Evolutionary conservation across 2,329 filamentous ascomycete species (phyloP).

Genomic region (Aureobasidium sp.): DNA sequence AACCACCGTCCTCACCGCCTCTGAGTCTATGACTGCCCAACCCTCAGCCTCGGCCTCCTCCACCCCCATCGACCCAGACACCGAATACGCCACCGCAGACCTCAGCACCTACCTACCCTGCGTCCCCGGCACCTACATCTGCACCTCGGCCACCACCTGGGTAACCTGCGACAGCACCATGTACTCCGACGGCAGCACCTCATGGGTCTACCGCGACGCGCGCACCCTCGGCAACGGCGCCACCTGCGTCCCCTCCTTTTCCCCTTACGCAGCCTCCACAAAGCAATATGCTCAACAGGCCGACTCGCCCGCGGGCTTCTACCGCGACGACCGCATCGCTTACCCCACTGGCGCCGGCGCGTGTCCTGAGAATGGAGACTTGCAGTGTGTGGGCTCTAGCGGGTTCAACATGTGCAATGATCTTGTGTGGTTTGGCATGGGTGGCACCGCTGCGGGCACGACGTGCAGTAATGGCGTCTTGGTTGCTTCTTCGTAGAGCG

Average conservation of each 20-base stretch:
- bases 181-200: slow-evolving; percentile 23
- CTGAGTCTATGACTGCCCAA: neutral
- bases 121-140: slow-evolving; percentile 35
- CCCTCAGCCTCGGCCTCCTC: slow-evolving; percentile 5
- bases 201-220: slow-evolving; percentile 28
- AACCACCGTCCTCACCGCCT: neutral
- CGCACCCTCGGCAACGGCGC: slow-evolving; percentile 31
- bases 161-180: slow-evolving; percentile 29
- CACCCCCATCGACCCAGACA: slow-evolving; percentile 13
- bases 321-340: slow-evolving; percentile 30
- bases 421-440: slow-evolving; percentile 29
- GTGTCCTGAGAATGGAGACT: slow-evolving; percentile 23
- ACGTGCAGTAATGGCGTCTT: slow-evolving; percentile 25
- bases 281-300: slow-evolving; percentile 24
- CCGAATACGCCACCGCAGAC: slow-evolving; percentile 25
- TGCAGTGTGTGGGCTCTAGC: slow-evolving; percentile 25
- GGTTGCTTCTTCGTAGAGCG: slow-evolving; percentile 17
- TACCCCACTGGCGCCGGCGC: slow-evolving; percentile 23
- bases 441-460: slow-evolving; percentile 25
- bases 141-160: slow-evolving; percentile 29
- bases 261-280: slow-evolving; percentile 21
- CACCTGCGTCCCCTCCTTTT: slow-evolving; percentile 30
- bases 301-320: slow-evolving; percentile 22
- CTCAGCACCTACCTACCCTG: slow-evolving; percentile 31
- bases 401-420: slow-evolving; percentile 28